phyloP scores from a whole-genome alignment of 179 eudicot genomes.

The Silene vulgaris region DNA sequence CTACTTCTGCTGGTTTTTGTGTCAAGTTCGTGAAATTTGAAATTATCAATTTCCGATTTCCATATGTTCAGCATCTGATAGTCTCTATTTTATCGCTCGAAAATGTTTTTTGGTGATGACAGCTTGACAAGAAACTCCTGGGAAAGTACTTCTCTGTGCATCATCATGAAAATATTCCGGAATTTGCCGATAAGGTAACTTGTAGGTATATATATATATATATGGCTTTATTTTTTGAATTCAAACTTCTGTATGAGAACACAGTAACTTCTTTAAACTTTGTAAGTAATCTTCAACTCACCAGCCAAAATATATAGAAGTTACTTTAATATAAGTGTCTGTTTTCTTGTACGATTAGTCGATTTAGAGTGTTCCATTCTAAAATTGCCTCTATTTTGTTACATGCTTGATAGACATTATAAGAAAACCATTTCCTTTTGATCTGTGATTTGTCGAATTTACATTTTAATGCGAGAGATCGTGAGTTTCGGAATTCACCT shows the following conservation, averaged over 20 bases:
- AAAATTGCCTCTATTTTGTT: too few species aligned
- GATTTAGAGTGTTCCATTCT: too few species aligned
- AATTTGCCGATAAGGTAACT: conserved; percentile 82
- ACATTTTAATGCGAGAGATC: not conserved
- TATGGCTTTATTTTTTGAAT: not conserved
- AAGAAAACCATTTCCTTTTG: too few species aligned
- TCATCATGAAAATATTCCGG: conserved; percentile 68
- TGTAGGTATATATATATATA: not conserved
- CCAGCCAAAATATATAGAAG: too few species aligned
- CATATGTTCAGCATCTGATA: not conserved
- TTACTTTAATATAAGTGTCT: not conserved
- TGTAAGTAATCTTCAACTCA: too few species aligned
- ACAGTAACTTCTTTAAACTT: too few species aligned
- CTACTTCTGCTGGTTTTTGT: not conserved
- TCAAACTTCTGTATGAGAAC: too few species aligned
- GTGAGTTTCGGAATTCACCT: too few species aligned
- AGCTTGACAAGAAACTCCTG: conserved; percentile 76
- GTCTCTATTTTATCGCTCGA: not conserved
- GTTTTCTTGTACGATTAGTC: not conserved
- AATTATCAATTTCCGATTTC: not conserved
- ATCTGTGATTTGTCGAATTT: not conserved
- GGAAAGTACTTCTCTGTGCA: conserved; percentile 61
- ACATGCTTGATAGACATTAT: too few species aligned
- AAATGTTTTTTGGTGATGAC: conserved; percentile 16
- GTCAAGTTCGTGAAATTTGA: not conserved